phyloP scores from a whole-genome alignment of 2,329 filamentous ascomycete genomes.

The Neonectria faginata region DNA sequence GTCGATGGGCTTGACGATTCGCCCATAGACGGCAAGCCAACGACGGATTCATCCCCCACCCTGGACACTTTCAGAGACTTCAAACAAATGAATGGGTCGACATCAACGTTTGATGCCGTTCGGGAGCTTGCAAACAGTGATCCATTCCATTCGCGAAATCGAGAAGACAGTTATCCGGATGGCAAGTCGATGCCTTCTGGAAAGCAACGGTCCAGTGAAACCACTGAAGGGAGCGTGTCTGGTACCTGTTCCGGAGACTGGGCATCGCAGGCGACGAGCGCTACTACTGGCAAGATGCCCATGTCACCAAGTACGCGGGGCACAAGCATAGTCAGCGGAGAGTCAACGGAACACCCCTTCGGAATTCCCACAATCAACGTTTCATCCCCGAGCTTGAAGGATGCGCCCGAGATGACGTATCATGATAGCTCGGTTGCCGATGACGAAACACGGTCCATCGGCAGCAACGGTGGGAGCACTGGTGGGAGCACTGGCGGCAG shows the following conservation, averaged over 20 bases:
- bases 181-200: constrained; percentile 56
- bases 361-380: constrained; percentile 57
- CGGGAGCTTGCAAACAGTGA: constrained; percentile 63
- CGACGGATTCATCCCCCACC: constrained; percentile 42
- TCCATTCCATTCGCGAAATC: constrained; percentile 56
- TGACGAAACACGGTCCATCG: constrained; percentile 49
- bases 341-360: constrained; percentile 64
- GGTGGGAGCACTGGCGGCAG: constrained; percentile 55
- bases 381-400: constrained; percentile 52
- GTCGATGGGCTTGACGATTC: constrained; percentile 44
- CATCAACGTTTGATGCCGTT: constrained; percentile 59
- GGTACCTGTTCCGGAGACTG: constrained; percentile 68
- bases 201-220: constrained; percentile 70
- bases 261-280: constrained; percentile 72
- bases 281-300: constrained; percentile 72
- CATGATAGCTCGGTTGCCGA: constrained; percentile 43
- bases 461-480: constrained; percentile 38
- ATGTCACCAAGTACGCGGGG: constrained; percentile 74
- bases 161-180: constrained; percentile 48
- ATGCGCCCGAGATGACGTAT: constrained; percentile 43
- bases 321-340: constrained; percentile 72
- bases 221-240: constrained; percentile 70
- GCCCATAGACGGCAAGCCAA: constrained; percentile 45
- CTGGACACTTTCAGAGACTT: constrained; percentile 47
- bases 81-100: constrained; percentile 58